Percentiles rank a stretch among this genome's conserved stretches.
phyloP scores from a whole-genome alignment of 768 basidiomycete species.

The Paxillus involutus region DNA sequence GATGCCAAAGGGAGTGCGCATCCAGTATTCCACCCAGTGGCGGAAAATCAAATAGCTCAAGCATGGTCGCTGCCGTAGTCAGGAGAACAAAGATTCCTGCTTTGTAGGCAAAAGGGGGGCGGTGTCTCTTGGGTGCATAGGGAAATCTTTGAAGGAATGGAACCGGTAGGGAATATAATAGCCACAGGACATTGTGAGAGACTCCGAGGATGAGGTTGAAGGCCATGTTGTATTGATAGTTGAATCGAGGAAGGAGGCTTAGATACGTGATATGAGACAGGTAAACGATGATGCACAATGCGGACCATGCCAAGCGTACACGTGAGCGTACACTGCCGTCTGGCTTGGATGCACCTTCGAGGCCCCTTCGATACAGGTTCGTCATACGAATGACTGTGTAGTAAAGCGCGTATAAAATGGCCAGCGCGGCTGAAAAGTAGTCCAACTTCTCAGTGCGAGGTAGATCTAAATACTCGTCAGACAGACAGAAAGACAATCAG shows the following conservation, averaged over 20 bases:
- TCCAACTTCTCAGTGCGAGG: conserved; percentile 87
- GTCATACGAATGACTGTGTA: conserved; percentile 74
- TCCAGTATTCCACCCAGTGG: conserved; percentile 76
- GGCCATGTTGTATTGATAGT: conserved; percentile 91
- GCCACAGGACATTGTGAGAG: conserved; percentile 81
- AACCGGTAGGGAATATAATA: conserved; percentile 59
- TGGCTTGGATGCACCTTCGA: conserved; percentile 29
- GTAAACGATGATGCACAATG: conserved; percentile 55
- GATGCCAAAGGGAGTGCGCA: conserved; percentile 93
- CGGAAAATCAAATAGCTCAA: conserved; percentile 93
- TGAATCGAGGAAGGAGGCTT: conserved; percentile 71
- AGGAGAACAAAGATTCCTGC: conserved; percentile 62
- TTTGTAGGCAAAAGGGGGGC: conserved; percentile 53
- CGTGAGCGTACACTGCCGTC: conserved; percentile 16
- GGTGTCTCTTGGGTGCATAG: conserved; percentile 51
- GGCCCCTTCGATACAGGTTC: conserved; percentile 57
- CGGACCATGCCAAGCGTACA: conserved; percentile 41
- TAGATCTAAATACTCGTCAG: conserved; percentile 52
- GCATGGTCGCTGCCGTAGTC: conserved; percentile 69
- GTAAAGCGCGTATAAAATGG: conserved; percentile 81
- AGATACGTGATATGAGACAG: conserved; percentile 79
- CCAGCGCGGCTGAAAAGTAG: conserved; percentile 90
- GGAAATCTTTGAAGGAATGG: conserved; percentile 57
- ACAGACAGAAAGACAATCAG: not conserved
- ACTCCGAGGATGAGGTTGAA: conserved; percentile 81